Percentiles rank a stretch among this genome's conserved stretches.
Evolutionary conservation across 2,329 filamentous ascomycete species (phyloP).

Genomic region (Sclerotiophoma versabilis): DNA sequence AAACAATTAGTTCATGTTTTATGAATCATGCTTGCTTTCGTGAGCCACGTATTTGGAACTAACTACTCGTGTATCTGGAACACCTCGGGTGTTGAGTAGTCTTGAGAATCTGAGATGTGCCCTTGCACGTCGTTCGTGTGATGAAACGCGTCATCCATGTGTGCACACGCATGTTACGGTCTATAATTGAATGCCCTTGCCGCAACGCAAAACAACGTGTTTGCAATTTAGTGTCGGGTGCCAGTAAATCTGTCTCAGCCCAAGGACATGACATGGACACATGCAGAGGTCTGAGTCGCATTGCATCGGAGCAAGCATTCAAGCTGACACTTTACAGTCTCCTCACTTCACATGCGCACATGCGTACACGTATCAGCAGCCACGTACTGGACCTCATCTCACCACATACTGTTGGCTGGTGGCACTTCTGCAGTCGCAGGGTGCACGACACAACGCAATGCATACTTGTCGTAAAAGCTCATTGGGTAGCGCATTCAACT

Average conservation of each 20-base stretch:
- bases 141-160: slow-evolving; percentile 17
- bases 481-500: slow-evolving; percentile 4
- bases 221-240: slow-evolving; percentile 5
- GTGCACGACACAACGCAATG: slow-evolving; percentile 9
- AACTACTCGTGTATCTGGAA: neutral
- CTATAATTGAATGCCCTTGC: slow-evolving; percentile 10
- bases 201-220: slow-evolving; percentile 12
- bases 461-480: neutral
- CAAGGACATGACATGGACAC: slow-evolving; percentile 4
- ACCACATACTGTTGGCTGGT: slow-evolving; percentile 5
- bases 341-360: slow-evolving; percentile 11
- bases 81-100: neutral
- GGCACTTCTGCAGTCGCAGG: slow-evolving; percentile 10
- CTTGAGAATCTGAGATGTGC: slow-evolving; percentile 1
- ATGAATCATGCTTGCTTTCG: neutral
- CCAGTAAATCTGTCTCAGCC: slow-evolving; percentile 3
- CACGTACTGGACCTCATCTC: slow-evolving; percentile 5
- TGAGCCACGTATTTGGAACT: neutral
- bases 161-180: slow-evolving; percentile 11
- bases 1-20: slow-evolving; percentile 15
- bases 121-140: slow-evolving; percentile 17
- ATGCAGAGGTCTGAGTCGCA: slow-evolving; percentile 3
- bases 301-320: neutral
- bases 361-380: slow-evolving; percentile 13
- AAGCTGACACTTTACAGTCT: slow-evolving; percentile 2